Base-by-base conservation (phyloP, 345 rosid genomes). In the Litchi chinensis region DNA sequence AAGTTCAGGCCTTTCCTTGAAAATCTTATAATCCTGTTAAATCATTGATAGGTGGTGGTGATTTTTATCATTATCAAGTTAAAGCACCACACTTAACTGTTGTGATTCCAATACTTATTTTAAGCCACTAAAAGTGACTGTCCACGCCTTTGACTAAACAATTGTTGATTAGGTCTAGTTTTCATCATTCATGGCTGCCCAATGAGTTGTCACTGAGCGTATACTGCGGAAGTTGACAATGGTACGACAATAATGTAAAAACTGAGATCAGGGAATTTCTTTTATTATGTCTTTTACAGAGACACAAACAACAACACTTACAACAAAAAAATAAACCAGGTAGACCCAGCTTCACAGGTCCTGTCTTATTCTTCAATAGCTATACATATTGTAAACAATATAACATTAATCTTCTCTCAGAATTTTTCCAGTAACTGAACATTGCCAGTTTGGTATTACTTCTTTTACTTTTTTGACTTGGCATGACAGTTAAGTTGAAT, bases 151-250 rank as follows among this genome's bases (percentile, higher is more conserved):
- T 76, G 79, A 76, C 78, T 43, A 65, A 46, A 26, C 11, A 32
- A 41, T 57, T 46, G 71, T 73, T 60, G 77, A 69, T 44, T 80
- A 63, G 75, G 66, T 26, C 19, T 70, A 54, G 76, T 70, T 65
- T 54, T 68, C 70, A 69, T 66, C 76, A 73, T 74, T 59, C 69
- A 56, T 56, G 24, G 41, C 70, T 69, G 79, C 80, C 65, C 74
- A 4, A 6, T 48, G 70, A 72, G 59, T 71, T 79, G 80, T 76
- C 74, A 52, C n/a, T 11, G 24, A 81, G 83, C 80, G 74, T 59
- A 43, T 70, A 81, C 77, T 56, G 74, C 64, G 63, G 77, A 26
- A 40, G 26, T 68, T 66, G 65, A 66, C 78, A 75, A 64, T 26
- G 52, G 18, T 5, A 62, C 22, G 70, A 66, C 2, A 63, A 65